Conservation (phyloP, 495 filamentous ascomycete species). For the Podospora tetraspora region DNA sequence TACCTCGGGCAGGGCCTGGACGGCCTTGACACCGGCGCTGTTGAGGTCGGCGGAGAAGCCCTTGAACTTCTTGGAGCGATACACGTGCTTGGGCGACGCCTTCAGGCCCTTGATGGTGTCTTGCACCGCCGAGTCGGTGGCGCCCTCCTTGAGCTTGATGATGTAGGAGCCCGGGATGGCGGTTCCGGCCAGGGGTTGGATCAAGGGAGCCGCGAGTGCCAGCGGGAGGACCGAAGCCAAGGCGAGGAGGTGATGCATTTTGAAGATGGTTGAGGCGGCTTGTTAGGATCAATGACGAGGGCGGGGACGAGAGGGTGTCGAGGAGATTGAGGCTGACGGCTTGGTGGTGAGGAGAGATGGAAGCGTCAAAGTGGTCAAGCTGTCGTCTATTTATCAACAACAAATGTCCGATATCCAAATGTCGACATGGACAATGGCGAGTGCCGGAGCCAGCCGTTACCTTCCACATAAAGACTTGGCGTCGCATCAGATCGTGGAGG, state of each 20-base stretch:
- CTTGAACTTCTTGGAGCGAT: conserved; percentile 36
- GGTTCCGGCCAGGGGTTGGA: conserved; percentile 31
- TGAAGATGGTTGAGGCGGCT: conserved; percentile 7
- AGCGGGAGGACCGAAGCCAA: conserved; percentile 19
- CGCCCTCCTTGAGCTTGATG: conserved; percentile 49
- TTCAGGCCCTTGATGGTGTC: conserved; percentile 27
- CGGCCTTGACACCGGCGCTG: conserved; percentile 31
- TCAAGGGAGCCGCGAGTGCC: conserved; percentile 23
- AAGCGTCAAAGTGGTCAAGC: conserved; percentile 1
- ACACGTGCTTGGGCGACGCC: conserved; percentile 34
- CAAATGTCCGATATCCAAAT: neutral
- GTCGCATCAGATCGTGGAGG: neutral
- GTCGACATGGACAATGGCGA: neutral
- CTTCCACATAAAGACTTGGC: conserved; percentile 14
- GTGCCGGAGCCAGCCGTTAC: neutral
- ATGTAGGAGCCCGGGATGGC: conserved; percentile 49
- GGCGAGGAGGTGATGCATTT: conserved; percentile 16
- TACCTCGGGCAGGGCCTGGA: conserved; percentile 42
- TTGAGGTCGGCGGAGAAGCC: conserved; percentile 39
- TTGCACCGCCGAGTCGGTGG: conserved; percentile 31
- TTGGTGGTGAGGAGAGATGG: neutral
- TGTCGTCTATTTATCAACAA: conserved; percentile 11
- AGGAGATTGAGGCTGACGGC: neutral
- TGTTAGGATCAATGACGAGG: neutral
- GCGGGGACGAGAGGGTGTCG: neutral